Evolutionary conservation across 345 rosid genomes (phyloP), one percentile per base, ranked within the genome.

Genomic region (Salix caprea): DNA sequence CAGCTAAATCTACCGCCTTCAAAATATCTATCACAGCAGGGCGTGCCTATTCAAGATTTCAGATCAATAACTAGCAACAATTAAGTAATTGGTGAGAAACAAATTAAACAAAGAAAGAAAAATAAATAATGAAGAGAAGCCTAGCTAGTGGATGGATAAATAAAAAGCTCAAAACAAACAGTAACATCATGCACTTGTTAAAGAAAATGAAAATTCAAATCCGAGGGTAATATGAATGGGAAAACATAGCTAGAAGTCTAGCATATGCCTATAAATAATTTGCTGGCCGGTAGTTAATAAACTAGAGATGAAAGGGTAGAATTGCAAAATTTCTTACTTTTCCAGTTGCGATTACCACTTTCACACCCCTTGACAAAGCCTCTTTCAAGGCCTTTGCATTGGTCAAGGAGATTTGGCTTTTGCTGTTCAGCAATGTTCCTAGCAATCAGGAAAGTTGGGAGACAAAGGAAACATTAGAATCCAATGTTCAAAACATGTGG

Each of bases 261-360:
- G 19, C 13, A 42, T 19, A 10, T 18, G 73, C 61, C 11, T 39
- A 37, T 39, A 28, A 48, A 71, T 5, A 24, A 46, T 21, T 56
- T 40, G 71, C 12, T 54, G 5, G 61, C 61, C 24, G 37, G 56
- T 72, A 48, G 54, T 69, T 65, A 75, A 65, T 19, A 16, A 75
- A 78, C 46, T 8, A 46, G n/a, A 69, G 67, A 67, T 56, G 61
- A 42, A 65, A 54, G 46, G 56, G 69, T 70, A 44, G 24, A 64
- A 65, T 62, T 24, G 24, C 44, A 34, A 46, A 66, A 40, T 56
- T 71, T 72, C 89, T 78, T 84, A 91, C 99, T 87, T 92, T 93
- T 83, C 97, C 99, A 18, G 97, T 96, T 65, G 98, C 98, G 82
- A 93, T 87, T 82, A 96, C 90, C 79, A 96, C 93, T 85, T 91